These are phyloP conservation scores for Aspergillus carlsbadensis DNA, from an alignment of 495 filamentous ascomycete species.

Conservation along the genomic window DNA sequence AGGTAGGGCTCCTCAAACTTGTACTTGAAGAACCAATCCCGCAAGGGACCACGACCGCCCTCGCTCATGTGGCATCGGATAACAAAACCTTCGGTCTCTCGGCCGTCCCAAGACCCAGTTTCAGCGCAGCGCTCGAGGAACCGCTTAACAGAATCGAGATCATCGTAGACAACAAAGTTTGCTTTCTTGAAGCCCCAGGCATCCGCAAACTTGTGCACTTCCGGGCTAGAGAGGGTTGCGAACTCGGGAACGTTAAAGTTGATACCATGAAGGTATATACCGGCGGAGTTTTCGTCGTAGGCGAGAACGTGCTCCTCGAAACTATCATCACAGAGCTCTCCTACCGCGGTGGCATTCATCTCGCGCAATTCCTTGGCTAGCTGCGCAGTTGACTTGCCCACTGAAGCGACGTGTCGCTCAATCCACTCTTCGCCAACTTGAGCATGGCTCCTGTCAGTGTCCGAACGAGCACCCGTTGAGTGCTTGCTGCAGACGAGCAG, in stretches of 20 bases:
- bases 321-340: slow-evolving; percentile 91
- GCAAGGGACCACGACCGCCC: slow-evolving; percentile 47
- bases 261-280: slow-evolving; percentile 92
- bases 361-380: slow-evolving; percentile 70
- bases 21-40: slow-evolving; percentile 99
- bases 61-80: slow-evolving; percentile 77
- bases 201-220: slow-evolving; percentile 86
- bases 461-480: slow-evolving; percentile 75
- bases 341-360: slow-evolving; percentile 89
- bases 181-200: slow-evolving; percentile 93
- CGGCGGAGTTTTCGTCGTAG: slow-evolving; percentile 79
- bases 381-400: slow-evolving; percentile 75
- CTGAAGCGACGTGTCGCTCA: slow-evolving; percentile 68
- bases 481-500: slow-evolving; percentile 97
- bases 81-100: slow-evolving; percentile 96
- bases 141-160: slow-evolving; percentile 65
- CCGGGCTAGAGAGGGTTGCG: slow-evolving; percentile 71
- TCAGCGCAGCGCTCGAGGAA: slow-evolving; percentile 84
- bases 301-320: slow-evolving; percentile 98
- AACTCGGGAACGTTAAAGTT: slow-evolving; percentile 93
- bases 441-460: slow-evolving; percentile 75
- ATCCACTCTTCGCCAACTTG: slow-evolving; percentile 81
- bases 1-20: slow-evolving; percentile 99
- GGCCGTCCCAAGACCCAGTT: slow-evolving; percentile 80
- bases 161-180: slow-evolving; percentile 73